Evolutionary conservation across 495 filamentous ascomycete genomes (phyloP).

Genomic region (Collariella sp.): DNA sequence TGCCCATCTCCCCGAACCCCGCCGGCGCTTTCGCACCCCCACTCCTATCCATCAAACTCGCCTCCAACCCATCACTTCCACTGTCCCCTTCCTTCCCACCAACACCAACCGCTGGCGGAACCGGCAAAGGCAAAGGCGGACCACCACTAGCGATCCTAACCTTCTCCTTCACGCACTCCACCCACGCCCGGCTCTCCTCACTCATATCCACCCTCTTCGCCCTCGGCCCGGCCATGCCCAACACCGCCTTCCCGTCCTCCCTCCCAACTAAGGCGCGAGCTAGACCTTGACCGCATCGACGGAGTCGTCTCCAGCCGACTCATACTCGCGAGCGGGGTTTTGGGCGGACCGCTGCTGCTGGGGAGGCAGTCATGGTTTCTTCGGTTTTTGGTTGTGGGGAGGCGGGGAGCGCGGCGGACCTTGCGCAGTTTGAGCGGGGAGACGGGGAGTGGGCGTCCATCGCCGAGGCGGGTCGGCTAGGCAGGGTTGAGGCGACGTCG

Average conservation of each 20-base stretch:
- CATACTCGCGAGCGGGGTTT: slow-evolving; percentile 27
- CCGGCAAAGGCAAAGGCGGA: slow-evolving; percentile 19
- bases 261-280: slow-evolving; percentile 28
- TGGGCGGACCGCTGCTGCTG: slow-evolving; percentile 20
- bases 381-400: background rate
- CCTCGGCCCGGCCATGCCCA: slow-evolving; percentile 57
- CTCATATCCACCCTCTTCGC: slow-evolving; percentile 50
- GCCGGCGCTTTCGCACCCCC: background rate
- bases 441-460: slow-evolving; percentile 28
- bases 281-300: slow-evolving; percentile 19
- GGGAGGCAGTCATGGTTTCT: background rate
- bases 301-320: slow-evolving; percentile 19
- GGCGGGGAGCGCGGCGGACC: slow-evolving; percentile 10
- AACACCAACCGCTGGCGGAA: background rate
- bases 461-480: slow-evolving; percentile 32
- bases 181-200: slow-evolving; percentile 59
- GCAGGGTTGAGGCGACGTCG: slow-evolving; percentile 38
- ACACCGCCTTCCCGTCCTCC: slow-evolving; percentile 40
- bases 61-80: background rate
- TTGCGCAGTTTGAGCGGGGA: slow-evolving; percentile 35
- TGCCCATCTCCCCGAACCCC: slow-evolving; percentile 50
- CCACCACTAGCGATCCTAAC: slow-evolving; percentile 48
- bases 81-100: background rate
- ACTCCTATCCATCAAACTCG: slow-evolving; percentile 16
- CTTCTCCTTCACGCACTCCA: slow-evolving; percentile 64